phyloP scores from a whole-genome alignment of 208 protist species.

The Wallacemonas sp. region DNA sequence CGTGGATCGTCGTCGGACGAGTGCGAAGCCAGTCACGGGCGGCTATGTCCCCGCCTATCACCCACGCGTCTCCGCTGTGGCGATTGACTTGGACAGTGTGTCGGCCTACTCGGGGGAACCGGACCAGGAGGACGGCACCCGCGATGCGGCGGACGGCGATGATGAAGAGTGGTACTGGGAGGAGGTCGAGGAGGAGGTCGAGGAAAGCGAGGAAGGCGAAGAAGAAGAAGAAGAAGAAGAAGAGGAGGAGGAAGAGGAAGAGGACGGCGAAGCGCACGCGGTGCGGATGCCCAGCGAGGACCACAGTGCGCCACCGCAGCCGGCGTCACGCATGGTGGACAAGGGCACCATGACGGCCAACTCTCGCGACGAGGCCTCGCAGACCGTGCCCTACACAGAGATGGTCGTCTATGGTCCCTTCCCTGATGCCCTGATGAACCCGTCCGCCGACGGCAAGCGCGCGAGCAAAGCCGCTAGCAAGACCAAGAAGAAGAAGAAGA shows the following conservation, averaged over 20 bases:
- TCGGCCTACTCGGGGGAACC: conserved; percentile 8
- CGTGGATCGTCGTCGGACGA: conserved; percentile 9
- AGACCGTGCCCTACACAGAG: conserved; percentile 8
- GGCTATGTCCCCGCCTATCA: conserved; percentile 12
- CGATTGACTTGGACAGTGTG: conserved; percentile 12
- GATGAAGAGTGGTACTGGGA: conserved; percentile 17
- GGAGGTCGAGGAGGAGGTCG: conserved; percentile 19
- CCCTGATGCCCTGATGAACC: neutral
- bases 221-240: conserved; percentile 13
- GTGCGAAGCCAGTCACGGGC: neutral
- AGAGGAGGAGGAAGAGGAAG: neutral
- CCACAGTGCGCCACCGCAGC: neutral
- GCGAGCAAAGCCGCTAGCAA: neutral
- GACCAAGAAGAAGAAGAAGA: conserved; percentile 18
- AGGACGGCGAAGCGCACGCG: neutral
- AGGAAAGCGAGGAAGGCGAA: conserved; percentile 17
- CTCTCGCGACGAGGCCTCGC: conserved; percentile 5
- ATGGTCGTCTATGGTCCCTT: conserved; percentile 15
- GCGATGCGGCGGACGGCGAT: neutral
- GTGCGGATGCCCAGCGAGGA: conserved; percentile 10
- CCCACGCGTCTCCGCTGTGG: conserved; percentile 10
- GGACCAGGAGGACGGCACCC: neutral
- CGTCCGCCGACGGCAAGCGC: neutral
- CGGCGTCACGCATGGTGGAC: neutral
- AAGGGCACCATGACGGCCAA: conserved; percentile 9